Conservation (phyloP, 139 green algal species). For the Picochlorum sp. region DNA sequence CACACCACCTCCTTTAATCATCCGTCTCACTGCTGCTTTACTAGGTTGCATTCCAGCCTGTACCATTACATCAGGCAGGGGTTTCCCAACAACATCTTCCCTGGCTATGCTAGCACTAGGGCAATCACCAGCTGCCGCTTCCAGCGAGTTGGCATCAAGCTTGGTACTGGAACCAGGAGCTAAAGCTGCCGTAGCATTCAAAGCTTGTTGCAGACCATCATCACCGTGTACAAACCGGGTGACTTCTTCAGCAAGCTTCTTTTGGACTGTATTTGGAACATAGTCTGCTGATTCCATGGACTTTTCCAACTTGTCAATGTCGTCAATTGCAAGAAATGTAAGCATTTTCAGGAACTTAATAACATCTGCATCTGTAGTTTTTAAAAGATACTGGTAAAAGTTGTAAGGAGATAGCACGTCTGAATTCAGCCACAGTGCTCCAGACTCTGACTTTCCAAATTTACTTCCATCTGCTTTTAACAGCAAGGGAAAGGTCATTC, state of each 20-base stretch:
- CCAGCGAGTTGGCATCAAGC: conserved; percentile 69
- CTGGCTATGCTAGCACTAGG: conserved; percentile 45
- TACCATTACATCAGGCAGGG: conserved; percentile 75
- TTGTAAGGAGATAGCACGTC: conserved; percentile 91
- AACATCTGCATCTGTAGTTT: conserved; percentile 27
- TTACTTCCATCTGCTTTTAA: conserved; percentile 83
- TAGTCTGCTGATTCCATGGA: conserved; percentile 53
- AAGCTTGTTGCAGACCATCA: conserved; percentile 72
- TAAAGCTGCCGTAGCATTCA: conserved; percentile 78
- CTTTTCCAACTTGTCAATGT: conserved; percentile 54
- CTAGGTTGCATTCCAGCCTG: conserved; percentile 62
- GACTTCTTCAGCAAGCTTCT: conserved; percentile 81
- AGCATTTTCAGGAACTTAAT: conserved; percentile 80
- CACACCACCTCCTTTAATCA: conserved; percentile 76
- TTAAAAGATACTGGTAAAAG: conserved; percentile 95
- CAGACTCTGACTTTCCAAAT: conserved; percentile 90
- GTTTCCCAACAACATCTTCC: conserved; percentile 38
- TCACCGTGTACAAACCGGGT: conserved; percentile 93
- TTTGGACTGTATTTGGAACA: conserved; percentile 80
- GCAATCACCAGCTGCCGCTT: conserved; percentile 60
- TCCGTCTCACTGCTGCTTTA: conserved; percentile 67
- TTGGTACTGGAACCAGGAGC: conserved; percentile 60
- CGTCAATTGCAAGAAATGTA: conserved; percentile 83
- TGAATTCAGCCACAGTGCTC: conserved; percentile 81
- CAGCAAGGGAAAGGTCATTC: conserved; percentile 88